Conservation (phyloP, 1,139 yeast genomes). For the Geotrichum aggregatum region DNA sequence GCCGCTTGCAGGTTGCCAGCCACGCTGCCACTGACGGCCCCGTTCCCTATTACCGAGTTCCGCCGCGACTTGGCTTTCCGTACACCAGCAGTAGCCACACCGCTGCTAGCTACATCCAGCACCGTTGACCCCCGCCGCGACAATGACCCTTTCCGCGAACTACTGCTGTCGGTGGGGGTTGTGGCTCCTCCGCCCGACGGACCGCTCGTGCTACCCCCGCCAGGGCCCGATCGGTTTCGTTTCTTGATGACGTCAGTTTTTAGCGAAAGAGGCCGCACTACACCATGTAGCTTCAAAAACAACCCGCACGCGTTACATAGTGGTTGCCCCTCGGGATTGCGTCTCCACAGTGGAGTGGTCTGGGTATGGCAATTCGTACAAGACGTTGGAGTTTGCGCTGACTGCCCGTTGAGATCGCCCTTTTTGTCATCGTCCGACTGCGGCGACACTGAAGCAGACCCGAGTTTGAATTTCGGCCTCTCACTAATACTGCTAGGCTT, state of each 20-base stretch:
- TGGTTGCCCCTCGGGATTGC: slow-evolving; percentile 89
- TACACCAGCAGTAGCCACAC: slow-evolving; percentile 4
- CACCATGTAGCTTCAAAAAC: slow-evolving; percentile 86
- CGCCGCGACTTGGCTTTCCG: slow-evolving; percentile 19
- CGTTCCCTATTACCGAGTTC: slow-evolving; percentile 8
- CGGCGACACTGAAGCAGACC: slow-evolving; percentile 2
- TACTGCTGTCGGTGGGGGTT: background rate
- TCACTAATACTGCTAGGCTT: background rate
- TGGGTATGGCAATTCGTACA: slow-evolving; percentile 91
- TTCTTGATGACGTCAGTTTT: slow-evolving; percentile 92
- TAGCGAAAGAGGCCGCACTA: slow-evolving; percentile 82
- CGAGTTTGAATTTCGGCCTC: slow-evolving; percentile 2
- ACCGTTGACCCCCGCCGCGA: slow-evolving; percentile 7
- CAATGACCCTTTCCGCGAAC: background rate
- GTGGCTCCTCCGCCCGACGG: slow-evolving; percentile 1
- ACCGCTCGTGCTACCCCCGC: slow-evolving; percentile 5
- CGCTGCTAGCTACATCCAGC: background rate
- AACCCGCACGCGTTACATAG: slow-evolving; percentile 94
- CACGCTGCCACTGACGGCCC: slow-evolving; percentile 3
- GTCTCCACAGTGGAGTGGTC: slow-evolving; percentile 93
- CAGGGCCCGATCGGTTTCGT: slow-evolving; percentile 43
- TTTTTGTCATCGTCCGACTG: slow-evolving; percentile 10
- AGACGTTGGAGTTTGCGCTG: slow-evolving; percentile 29
- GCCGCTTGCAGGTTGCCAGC: slow-evolving; percentile 8
- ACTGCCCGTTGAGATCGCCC: slow-evolving; percentile 8